A percentile compares a stretch with the other conserved stretches of the same genome.
These are phyloP conservation scores for Hamamelis virginiana DNA, from an alignment of 164 flowering plant genomes.

Conservation along the genomic window DNA sequence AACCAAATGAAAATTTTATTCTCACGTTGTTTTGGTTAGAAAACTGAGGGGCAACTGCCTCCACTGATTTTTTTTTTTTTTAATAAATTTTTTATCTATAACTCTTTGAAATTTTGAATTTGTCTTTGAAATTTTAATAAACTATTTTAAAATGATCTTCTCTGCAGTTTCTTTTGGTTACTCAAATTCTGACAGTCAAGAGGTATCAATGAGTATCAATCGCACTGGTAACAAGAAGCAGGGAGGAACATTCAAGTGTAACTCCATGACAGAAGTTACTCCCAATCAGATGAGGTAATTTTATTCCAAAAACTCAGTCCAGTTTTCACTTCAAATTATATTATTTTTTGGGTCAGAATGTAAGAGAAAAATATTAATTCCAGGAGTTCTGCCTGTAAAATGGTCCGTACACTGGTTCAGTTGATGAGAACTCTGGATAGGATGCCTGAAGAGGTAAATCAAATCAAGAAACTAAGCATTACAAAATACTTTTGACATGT, in stretches of 20 bases:
- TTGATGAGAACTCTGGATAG: conserved; percentile 92
- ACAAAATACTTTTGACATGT: neutral
- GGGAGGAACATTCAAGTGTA: conserved; percentile 75
- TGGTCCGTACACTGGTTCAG: conserved; percentile 90
- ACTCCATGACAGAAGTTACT: conserved; percentile 61
- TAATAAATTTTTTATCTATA: no score
- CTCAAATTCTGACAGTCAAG: conserved; percentile 63
- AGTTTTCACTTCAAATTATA: neutral
- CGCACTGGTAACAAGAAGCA: conserved; percentile 74
- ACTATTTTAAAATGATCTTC: neutral
- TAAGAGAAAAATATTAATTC: neutral
- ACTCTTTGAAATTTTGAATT: no score
- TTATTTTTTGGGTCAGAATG: neutral
- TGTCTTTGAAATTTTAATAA: no score
- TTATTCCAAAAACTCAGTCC: neutral
- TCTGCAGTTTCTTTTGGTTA: conserved; percentile 91
- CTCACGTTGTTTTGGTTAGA: no score
- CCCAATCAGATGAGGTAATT: conserved; percentile 85
- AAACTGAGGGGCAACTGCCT: no score
- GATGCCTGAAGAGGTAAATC: conserved; percentile 86
- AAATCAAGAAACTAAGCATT: neutral
- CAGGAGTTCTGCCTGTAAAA: conserved; percentile 97
- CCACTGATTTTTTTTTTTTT: no score
- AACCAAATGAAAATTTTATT: no score
- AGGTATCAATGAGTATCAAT: conserved; percentile 80